Percentiles rank a stretch among this genome's conserved stretches.
Evolutionary conservation across 2,329 filamentous ascomycete genomes (phyloP).

Genomic region (Claviceps arundinis): DNA sequence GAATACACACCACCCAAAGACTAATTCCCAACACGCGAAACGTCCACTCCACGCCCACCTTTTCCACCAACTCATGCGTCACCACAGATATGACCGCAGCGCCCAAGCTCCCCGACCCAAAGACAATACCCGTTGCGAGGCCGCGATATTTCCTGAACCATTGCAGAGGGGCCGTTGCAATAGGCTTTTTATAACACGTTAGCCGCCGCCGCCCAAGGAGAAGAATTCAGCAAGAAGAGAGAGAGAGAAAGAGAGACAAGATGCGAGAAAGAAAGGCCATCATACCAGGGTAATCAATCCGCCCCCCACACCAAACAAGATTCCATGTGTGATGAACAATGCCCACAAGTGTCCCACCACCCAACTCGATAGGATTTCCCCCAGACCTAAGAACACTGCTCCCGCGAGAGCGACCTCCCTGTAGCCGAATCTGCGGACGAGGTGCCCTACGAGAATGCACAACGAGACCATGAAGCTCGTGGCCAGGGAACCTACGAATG

Average conservation of each 20-base stretch:
- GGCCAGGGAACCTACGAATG: constrained; percentile 16
- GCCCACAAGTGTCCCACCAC: constrained; percentile 10
- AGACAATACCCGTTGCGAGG: constrained; percentile 17
- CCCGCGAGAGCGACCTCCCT: constrained; percentile 11
- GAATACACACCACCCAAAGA: constrained; percentile 16
- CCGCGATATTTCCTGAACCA: constrained; percentile 15
- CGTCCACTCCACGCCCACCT: constrained; percentile 14
- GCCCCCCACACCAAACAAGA: constrained; percentile 15
- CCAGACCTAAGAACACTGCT: constrained; percentile 13
- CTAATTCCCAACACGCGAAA: constrained; percentile 15
- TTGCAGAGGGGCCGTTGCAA: constrained; percentile 14
- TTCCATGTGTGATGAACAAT: constrained; percentile 14
- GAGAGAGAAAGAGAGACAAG: neutral
- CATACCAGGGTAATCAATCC: constrained; percentile 14
- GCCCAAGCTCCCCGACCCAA: constrained; percentile 14
- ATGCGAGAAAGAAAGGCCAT: neutral
- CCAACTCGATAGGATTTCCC: constrained; percentile 16
- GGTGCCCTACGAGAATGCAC: constrained; percentile 13
- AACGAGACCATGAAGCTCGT: constrained; percentile 17
- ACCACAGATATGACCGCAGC: constrained; percentile 15
- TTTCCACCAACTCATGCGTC: constrained; percentile 10
- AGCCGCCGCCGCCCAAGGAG: no score
- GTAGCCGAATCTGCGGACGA: constrained; percentile 13
- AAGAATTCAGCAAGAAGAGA: neutral
- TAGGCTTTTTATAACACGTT: constrained; percentile 8